Conservation (phyloP, 352 stramenopile genomes). For the Globisporangium middletonii region DNA sequence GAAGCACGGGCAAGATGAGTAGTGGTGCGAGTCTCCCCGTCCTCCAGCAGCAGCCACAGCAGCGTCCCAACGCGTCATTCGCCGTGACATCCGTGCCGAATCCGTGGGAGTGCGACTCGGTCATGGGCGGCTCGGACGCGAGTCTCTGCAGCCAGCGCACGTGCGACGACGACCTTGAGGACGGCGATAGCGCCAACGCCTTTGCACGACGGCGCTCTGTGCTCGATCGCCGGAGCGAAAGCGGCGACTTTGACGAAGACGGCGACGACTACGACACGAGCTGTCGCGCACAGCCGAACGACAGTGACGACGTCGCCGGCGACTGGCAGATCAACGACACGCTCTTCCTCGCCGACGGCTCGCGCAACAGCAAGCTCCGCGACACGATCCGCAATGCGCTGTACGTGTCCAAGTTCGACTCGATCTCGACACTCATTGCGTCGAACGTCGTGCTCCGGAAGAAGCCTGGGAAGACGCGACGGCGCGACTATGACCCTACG, state of each 20-base stretch:
- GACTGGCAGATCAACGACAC: slow-evolving; percentile 73
- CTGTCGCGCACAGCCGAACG: slow-evolving; percentile 5
- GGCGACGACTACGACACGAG: slow-evolving; percentile 12
- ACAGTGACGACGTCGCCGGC: slow-evolving; percentile 13
- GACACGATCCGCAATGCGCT: slow-evolving; percentile 78
- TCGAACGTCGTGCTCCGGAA: slow-evolving; percentile 64
- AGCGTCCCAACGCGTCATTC: slow-evolving; percentile 9
- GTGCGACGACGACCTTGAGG: slow-evolving; percentile 18
- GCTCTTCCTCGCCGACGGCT: slow-evolving; percentile 85
- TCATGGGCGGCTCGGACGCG: slow-evolving; percentile 30
- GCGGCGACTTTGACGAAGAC: slow-evolving; percentile 11
- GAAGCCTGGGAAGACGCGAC: slow-evolving; percentile 23
- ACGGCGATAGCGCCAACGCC: neutral
- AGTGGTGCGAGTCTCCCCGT: slow-evolving; percentile 17
- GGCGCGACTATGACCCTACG: neutral
- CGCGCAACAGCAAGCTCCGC: slow-evolving; percentile 78
- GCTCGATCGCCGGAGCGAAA: slow-evolving; percentile 10
- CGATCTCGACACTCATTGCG: slow-evolving; percentile 80
- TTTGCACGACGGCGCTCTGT: slow-evolving; percentile 8
- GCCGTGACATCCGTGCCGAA: slow-evolving; percentile 22
- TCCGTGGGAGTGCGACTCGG: slow-evolving; percentile 62
- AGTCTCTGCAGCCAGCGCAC: slow-evolving; percentile 44
- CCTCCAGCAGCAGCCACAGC: slow-evolving; percentile 17
- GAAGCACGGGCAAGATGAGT: slow-evolving; percentile 2
- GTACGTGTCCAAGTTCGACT: slow-evolving; percentile 88